These are phyloP conservation scores for Alternaria novae-zelandiae DNA, from an alignment of 2,329 filamentous ascomycete species.

Conservation along the genomic window DNA sequence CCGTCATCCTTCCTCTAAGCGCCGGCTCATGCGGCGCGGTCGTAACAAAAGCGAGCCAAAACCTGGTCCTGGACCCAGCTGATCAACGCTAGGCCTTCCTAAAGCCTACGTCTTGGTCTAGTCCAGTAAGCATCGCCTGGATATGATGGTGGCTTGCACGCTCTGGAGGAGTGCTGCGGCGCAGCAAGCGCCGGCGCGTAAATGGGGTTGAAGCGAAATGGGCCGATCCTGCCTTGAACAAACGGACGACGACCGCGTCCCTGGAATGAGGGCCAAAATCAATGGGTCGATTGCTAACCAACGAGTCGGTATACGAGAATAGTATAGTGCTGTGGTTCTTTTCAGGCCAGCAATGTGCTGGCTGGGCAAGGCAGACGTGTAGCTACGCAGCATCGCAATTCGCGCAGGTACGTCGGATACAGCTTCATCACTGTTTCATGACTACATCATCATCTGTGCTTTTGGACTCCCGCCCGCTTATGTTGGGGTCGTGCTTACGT, in stretches of 20 bases:
- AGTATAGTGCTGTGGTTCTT: constrained; percentile 3
- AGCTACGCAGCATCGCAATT: neutral
- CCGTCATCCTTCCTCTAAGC: constrained; percentile 14
- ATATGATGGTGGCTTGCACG: constrained; percentile 5
- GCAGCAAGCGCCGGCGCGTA: constrained; percentile 15
- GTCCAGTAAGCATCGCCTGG: neutral
- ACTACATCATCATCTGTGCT: neutral
- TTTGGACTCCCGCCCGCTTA: neutral
- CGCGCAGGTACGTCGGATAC: neutral
- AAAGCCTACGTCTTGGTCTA: neutral
- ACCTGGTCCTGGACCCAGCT: neutral
- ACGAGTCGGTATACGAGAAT: neutral
- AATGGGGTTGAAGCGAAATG: constrained; percentile 7
- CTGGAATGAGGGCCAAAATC: constrained; percentile 13
- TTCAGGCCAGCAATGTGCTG: constrained; percentile 1
- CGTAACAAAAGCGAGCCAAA: neutral
- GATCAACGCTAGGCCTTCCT: constrained; percentile 1
- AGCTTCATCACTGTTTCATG: neutral
- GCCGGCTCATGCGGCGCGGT: constrained; percentile 6
- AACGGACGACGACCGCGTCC: constrained; percentile 1
- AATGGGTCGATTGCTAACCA: constrained; percentile 1
- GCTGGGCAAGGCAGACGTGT: constrained; percentile 5
- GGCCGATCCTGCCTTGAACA: constrained; percentile 10
- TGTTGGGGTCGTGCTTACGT: neutral
- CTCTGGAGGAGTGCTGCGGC: constrained; percentile 1